A percentile compares a stretch with the other conserved stretches of the same genome.
Conservation (phyloP, 352 stramenopile species). For the Phytophthora rubi region DNA sequence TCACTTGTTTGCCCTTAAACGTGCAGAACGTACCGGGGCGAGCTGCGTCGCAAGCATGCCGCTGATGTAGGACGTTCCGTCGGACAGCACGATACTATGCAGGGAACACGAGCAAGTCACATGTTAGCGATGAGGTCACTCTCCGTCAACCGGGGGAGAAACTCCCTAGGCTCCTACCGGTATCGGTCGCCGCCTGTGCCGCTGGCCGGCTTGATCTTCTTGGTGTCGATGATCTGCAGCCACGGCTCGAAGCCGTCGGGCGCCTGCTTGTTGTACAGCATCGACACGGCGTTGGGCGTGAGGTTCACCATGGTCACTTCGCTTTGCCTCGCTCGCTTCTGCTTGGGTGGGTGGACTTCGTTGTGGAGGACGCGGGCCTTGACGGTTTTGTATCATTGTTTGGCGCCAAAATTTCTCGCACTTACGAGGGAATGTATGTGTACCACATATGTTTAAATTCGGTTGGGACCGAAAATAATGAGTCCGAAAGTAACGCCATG, state of each 20-base stretch:
- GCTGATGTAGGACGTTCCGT: slow-evolving; percentile 83
- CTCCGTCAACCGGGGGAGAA: slow-evolving; percentile 1
- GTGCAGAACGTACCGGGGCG: slow-evolving; percentile 52
- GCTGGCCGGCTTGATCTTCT: slow-evolving; percentile 87
- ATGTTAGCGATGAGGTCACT: slow-evolving; percentile 1
- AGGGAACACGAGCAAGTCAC: neutral
- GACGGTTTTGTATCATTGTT: slow-evolving; percentile 6
- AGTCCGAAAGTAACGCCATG: slow-evolving; percentile 31
- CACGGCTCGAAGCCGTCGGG: slow-evolving; percentile 88
- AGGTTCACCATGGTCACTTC: slow-evolving; percentile 74
- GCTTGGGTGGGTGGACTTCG: slow-evolving; percentile 3
- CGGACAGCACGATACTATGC: slow-evolving; percentile 76
- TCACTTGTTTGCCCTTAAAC: neutral
- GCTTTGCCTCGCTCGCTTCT: neutral
- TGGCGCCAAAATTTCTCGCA: slow-evolving; percentile 35
- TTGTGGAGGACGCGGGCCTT: slow-evolving; percentile 10
- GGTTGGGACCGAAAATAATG: neutral
- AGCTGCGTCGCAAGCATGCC: slow-evolving; percentile 89
- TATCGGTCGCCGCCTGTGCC: slow-evolving; percentile 80
- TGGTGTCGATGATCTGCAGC: slow-evolving; percentile 89
- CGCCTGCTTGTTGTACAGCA: slow-evolving; percentile 88
- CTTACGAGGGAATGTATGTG: neutral
- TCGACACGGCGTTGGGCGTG: slow-evolving; percentile 81
- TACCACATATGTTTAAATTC: neutral
- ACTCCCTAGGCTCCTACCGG: slow-evolving; percentile 32